Evolutionary conservation across 2,329 filamentous ascomycete species (phyloP), one percentile per base, ranked within the genome.

Genomic region (Phialemoniopsis sp.): DNA sequence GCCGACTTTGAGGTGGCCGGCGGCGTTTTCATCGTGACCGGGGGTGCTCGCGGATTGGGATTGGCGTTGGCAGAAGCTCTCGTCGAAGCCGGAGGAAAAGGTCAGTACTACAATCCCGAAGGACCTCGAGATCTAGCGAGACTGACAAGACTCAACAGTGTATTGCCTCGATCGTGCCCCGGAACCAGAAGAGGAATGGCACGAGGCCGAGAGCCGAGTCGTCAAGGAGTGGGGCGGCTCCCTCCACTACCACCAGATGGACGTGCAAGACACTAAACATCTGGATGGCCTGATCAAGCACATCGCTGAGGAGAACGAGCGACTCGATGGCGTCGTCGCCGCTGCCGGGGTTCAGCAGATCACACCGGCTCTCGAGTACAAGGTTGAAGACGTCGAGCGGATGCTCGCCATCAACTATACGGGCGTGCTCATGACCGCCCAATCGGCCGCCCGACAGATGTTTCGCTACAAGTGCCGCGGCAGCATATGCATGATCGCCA

Each of bases 1-100:
- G 76, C 80, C 6, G 85, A 89, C 55, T 89, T 89, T 62, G 78
- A 76, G 46, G 67, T 90, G 29, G 66, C 66, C n/a, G 76, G 78
- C 42, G 83, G 81, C 51, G 73, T 86, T 2, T 76, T 88, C 34
- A 58, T 86, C 21, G 80, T 89, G 4, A 85, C 84, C 2, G 86
- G 86, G 14, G 86, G 77, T 39, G 85, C 78, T 3, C 73, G 80
- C 43, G 87, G 87, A 0, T 70, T 90, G 9, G 86, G 86, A n/a
- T 63, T 91, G 15, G 78, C 82, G 6, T 77, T 89, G 51, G 78
- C 84, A 2, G 85, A 90, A 52, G 85, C 81, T 2, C 63, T 90
- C 13, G 67, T 87, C 12, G 85, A 90, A 59, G 85, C 85, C 17
- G 86, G 87, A 15, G 87, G 84, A 17, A 85, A 76, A 26, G 21